Evolutionary conservation across 306 rosid species (phyloP).

Genomic region (Vigna unguiculata): DNA sequence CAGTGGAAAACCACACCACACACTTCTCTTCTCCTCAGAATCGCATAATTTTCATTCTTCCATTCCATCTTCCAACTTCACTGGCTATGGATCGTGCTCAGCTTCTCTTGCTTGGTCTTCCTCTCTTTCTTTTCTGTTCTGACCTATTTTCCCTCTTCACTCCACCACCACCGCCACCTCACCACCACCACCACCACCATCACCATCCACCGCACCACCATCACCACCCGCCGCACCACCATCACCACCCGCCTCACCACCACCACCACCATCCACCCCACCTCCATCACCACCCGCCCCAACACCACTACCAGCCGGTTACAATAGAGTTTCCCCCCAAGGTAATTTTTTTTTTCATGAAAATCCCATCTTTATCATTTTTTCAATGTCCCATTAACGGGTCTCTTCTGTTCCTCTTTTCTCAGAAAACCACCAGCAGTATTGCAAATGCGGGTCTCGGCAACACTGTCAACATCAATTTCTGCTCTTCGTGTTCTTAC

Average conservation of each 20-base stretch:
- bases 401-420: conserved; percentile 6
- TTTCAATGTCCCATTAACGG: not conserved
- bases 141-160: conserved; percentile 63
- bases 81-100: conserved; percentile 67
- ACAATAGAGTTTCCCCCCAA: conserved; percentile 36
- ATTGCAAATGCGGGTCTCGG: conserved; percentile 62
- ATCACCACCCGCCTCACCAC: conserved; percentile 44
- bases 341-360: conserved; percentile 41
- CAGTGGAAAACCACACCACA: not conserved
- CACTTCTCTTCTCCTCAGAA: not conserved
- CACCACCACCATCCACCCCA: conserved; percentile 49
- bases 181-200: conserved; percentile 45
- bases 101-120: conserved; percentile 64
- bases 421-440: conserved; percentile 48
- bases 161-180: conserved; percentile 52
- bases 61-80: not conserved
- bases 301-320: conserved; percentile 40
- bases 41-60: not conserved
- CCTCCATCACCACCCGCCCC: conserved; percentile 46
- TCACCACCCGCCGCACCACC: conserved; percentile 38
- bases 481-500: conserved; percentile 84
- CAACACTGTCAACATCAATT: conserved; percentile 65
- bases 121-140: conserved; percentile 67
- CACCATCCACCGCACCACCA: conserved; percentile 47
- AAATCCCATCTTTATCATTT: not conserved